Evolutionary conservation across 805 yeast genomes (phyloP).

Genomic region (Candida ortonii): DNA sequence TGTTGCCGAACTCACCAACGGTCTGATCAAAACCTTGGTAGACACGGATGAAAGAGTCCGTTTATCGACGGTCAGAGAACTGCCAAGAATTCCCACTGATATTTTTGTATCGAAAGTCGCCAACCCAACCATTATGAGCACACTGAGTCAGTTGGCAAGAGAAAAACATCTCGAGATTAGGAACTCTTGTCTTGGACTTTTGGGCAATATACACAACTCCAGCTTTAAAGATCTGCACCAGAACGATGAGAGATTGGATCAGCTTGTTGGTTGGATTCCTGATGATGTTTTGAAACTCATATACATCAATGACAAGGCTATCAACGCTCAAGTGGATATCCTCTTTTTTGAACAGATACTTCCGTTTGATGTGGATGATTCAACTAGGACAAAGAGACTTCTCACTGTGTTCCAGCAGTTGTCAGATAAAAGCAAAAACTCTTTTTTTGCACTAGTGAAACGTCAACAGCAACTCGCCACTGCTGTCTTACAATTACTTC

Average conservation of each 20-base stretch:
- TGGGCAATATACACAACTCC: slow-evolving; percentile 54
- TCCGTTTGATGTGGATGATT: slow-evolving; percentile 46
- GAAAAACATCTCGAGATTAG: slow-evolving; percentile 70
- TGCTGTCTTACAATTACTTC: slow-evolving; percentile 49
- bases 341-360: slow-evolving; percentile 57
- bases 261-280: slow-evolving; percentile 54
- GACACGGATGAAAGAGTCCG: slow-evolving; percentile 78
- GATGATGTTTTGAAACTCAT: slow-evolving; percentile 59
- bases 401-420: slow-evolving; percentile 47
- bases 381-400: slow-evolving; percentile 51
- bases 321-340: slow-evolving; percentile 64
- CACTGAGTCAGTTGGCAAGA: slow-evolving; percentile 62
- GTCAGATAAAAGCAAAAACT: slow-evolving; percentile 54
- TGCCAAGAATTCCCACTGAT: slow-evolving; percentile 45
- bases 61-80: slow-evolving; percentile 51
- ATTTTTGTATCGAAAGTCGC: slow-evolving; percentile 48
- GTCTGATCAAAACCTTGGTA: slow-evolving; percentile 63
- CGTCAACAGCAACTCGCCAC: slow-evolving; percentile 62
- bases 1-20: slow-evolving; percentile 49
- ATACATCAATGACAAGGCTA: slow-evolving; percentile 68
- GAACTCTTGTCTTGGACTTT: slow-evolving; percentile 50
- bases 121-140: slow-evolving; percentile 45
- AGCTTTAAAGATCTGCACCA: slow-evolving; percentile 34
- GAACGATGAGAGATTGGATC: slow-evolving; percentile 30
- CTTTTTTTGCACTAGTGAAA: slow-evolving; percentile 66